Evolutionary conservation across 169 alveolate genomes (phyloP), one percentile per base, ranked within the genome.

Genomic region (Theileria orientalis): DNA sequence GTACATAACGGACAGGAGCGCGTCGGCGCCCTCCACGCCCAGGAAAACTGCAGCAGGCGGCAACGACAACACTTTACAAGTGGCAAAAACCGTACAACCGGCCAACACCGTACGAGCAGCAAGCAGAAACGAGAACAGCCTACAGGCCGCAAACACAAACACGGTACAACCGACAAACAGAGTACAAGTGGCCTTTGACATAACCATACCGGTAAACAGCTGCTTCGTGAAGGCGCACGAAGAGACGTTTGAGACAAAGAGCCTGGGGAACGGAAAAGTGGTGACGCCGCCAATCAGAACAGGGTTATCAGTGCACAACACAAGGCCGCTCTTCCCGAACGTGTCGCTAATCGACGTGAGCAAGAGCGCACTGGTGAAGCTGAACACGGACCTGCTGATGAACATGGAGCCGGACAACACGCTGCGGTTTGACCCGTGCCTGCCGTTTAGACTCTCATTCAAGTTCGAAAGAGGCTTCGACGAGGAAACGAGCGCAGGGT

Each of bases 211-310:
- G 14, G 66, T 56, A 14, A 56, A 32, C 3, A 56, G 37, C 66
- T 56, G 66, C 21, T 56, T 29, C 21, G 42, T 56, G 44, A 56
- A 56, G 42, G 37, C 32, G 37, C 66, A 56, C 21, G 66, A 23
- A 40, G 37, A 56, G 14, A n/a, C 14, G 42, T 56, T 56, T 9
- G 66, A 23, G 3, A 25, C 21, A 29, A 29, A 16, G 19, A 56
- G 21, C 5, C 14, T 56, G 0, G 66, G 42, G 42, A 23, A 27
- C 21, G 66, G 66, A 25, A n/a, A 14, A 29, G 37, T 56, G 42
- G 44, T 56, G 32, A 56, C 46, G 2, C 66, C 66, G 14, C 37
- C 66, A 56, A 56, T 56, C 11, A 32, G 66, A 56, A 56, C 66
- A 25, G 66, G 66, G 2, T 13, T 56, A 5, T 56, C 66, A 56